Percentiles rank a stretch among this genome's conserved stretches.
Conservation (phyloP, 352 stramenopile genomes). For the Phytophthora melonis region DNA sequence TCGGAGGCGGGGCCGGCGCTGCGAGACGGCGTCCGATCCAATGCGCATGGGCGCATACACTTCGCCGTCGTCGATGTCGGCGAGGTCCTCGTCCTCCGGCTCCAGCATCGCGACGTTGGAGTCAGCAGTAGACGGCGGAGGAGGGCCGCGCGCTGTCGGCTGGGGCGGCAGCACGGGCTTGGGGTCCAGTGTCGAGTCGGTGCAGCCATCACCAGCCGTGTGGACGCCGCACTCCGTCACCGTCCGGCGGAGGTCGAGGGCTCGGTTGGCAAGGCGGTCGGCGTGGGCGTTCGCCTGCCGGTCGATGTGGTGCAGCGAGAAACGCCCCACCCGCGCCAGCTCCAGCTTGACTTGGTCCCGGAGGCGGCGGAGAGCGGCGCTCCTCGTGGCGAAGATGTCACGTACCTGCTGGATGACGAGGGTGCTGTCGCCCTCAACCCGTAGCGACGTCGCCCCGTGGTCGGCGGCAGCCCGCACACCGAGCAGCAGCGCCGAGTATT, state of each 20-base stretch:
- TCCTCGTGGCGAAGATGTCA: no score
- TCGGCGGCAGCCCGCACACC: no score
- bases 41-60: conserved; percentile 5
- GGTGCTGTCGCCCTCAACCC: no score
- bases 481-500: no score
- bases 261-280: conserved; percentile 28
- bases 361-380: no score
- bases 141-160: not conserved
- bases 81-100: not conserved
- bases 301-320: conserved; percentile 26
- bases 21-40: not conserved
- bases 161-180: no score
- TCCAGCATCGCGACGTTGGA: not conserved
- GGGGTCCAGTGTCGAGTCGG: no score
- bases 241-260: not conserved
- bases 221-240: not conserved
- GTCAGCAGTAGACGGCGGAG: not conserved
- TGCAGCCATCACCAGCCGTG: no score
- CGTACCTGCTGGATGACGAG: no score
- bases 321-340: not conserved
- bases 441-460: no score
- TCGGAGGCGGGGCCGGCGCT: conserved; percentile 3
- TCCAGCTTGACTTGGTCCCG: no score
- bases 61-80: conserved; percentile 6
- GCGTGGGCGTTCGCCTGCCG: conserved; percentile 25